Conservation (phyloP, 306 rosid genomes). For the Prunus mira region DNA sequence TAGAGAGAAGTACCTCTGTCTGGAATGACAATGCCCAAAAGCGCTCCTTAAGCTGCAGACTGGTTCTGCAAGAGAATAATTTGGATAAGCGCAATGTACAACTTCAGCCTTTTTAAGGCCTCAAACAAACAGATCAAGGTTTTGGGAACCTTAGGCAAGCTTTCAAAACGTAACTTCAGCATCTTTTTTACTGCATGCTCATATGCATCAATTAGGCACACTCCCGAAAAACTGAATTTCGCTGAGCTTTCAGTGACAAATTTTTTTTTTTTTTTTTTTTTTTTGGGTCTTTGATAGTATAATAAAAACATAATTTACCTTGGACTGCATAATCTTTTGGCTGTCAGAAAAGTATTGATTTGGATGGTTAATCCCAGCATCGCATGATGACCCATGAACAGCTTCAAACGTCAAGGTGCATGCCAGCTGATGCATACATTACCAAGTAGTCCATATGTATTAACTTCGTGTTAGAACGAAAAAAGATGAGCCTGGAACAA, state of each 20-base stretch:
- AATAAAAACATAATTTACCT: conserved; percentile 39
- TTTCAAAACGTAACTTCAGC: neutral
- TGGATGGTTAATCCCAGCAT: conserved; percentile 98
- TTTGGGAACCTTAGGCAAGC: neutral
- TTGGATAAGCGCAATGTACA: conserved; percentile 18
- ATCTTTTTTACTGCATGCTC: neutral
- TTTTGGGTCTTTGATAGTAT: neutral
- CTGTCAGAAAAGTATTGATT: conserved; percentile 93
- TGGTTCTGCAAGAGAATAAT: conserved; percentile 44
- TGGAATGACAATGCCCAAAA: conserved; percentile 9
- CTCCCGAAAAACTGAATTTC: neutral
- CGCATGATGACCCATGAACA: conserved; percentile 62
- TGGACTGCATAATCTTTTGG: conserved; percentile 50
- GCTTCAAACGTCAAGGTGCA: conserved; percentile 96
- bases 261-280: neutral
- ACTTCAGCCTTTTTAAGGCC: neutral
- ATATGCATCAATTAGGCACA: neutral
- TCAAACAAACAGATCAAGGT: neutral
- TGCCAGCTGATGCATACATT: conserved; percentile 62
- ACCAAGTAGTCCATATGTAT: conserved; percentile 20
- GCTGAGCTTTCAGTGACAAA: neutral
- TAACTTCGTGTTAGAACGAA: conserved; percentile 10
- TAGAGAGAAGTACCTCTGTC: neutral
- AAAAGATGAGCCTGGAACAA: conserved; percentile 19
- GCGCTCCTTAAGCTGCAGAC: conserved; percentile 31